A percentile compares a stretch with the other conserved stretches of the same genome.
phyloP scores from a whole-genome alignment of 2,329 filamentous ascomycete genomes.

The Colletotrichum incanum region DNA sequence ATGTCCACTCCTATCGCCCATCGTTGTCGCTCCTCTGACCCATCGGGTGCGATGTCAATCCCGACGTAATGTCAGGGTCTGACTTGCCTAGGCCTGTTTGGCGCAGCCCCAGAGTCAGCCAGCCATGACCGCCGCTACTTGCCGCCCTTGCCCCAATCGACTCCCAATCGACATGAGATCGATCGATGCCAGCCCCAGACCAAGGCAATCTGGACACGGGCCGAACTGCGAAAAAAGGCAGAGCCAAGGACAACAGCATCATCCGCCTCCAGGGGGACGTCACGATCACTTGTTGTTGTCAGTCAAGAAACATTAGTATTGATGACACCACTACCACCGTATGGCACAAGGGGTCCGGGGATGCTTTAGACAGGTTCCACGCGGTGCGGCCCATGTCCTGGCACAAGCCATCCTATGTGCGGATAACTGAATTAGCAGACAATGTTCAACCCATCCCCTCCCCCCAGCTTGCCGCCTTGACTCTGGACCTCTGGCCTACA shows the following conservation, averaged over 20 bases:
- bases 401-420: background rate
- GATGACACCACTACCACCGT: background rate
- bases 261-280: background rate
- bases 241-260: constrained; percentile 13
- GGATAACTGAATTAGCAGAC: background rate
- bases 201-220: constrained; percentile 32
- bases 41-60: constrained; percentile 1
- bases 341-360: constrained; percentile 3
- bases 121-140: constrained; percentile 27
- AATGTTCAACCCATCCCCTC: constrained; percentile 14
- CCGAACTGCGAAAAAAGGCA: constrained; percentile 24
- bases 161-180: constrained; percentile 16
- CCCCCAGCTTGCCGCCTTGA: constrained; percentile 19
- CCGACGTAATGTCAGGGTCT: background rate
- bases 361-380: constrained; percentile 28
- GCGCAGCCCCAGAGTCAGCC: constrained; percentile 10
- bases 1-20: constrained; percentile 15
- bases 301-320: constrained; percentile 4
- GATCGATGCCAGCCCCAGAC: constrained; percentile 26
- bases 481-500: background rate
- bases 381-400: constrained; percentile 29
- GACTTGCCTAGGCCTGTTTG: background rate
- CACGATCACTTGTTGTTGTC: background rate
- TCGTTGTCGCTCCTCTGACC: background rate
- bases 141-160: constrained; percentile 11